Base-by-base conservation (phyloP, 768 basidiomycete species). In the Crepidotus variabilis region DNA sequence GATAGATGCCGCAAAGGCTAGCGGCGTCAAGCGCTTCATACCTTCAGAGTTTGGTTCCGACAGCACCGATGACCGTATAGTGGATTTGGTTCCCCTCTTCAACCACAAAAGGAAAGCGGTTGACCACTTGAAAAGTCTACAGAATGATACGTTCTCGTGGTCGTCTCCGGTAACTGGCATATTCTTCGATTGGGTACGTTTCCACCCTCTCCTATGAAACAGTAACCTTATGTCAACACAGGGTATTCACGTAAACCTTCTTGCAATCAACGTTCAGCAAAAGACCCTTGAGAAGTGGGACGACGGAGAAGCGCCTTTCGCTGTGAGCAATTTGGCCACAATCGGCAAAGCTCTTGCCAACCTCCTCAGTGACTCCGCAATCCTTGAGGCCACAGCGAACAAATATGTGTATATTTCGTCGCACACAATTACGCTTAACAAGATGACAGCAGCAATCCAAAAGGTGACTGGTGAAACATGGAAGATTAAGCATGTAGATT, bases 21-120 rank as follows among this genome's bases (percentile, higher is more conserved):
- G 48, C n/a, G 36, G 55, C 6, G 50, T 51, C 5, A 56, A 56
- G 49, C 55, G 49, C 39, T 56, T 56, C 28, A 50, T 56, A 16
- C 55, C 55, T 0, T 56, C 55, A 33, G 55, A 56, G 13, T 51
- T 39, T 46, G 28, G 55, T 3, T 20, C 24, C 2, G 49, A 56
- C 9, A 39, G 47, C 0, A 56, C 47, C 16, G 50, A 46, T 36
- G 1, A 32, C 8, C 39, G 33, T 6, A 32, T 56, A 7, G 11
- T 56, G 48, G 28, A 56, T 5, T 18, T 28, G n/a, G 50, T 45
- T 1, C n/a, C 18, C n/a, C n/a, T 56, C 10, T 24, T 46, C 36
- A 28, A 16, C 21, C 16, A 0, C 18, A 56, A 56, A 35, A 51
- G 23, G 35, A 4, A 51, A 14, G 50, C 32, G 16, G 36, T 56